Conservation (phyloP, 768 basidiomycete species). For the Cystofilobasidium bisporidii region DNA sequence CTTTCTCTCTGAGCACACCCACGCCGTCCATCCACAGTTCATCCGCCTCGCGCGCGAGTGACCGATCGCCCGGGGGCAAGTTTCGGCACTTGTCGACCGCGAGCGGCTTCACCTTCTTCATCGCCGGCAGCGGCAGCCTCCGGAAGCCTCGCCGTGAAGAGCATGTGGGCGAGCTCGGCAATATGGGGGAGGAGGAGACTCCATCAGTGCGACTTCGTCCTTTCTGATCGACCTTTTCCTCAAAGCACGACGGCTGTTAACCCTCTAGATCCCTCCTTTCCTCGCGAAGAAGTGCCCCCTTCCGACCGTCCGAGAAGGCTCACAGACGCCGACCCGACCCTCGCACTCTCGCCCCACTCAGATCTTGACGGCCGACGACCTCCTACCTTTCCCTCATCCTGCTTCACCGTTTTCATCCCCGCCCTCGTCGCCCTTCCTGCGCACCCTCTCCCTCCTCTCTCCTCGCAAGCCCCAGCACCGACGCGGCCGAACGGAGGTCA, state of each 20-base stretch:
- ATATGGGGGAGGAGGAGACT: neutral
- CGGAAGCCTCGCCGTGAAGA: no score
- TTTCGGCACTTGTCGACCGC: neutral
- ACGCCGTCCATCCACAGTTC: neutral
- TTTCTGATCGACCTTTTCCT: neutral
- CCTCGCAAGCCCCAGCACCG: neutral
- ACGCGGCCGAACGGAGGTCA: neutral
- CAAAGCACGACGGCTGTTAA: no score
- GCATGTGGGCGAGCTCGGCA: no score
- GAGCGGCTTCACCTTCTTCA: neutral
- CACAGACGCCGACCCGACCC: neutral
- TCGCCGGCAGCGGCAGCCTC: neutral
- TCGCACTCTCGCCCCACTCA: neutral
- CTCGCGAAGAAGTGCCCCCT: neutral
- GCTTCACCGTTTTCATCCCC: neutral
- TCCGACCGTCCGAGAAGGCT: neutral
- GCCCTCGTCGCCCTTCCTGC: neutral
- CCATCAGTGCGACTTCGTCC: no score
- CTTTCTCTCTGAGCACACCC: neutral
- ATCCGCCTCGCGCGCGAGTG: neutral
- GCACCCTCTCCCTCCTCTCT: neutral
- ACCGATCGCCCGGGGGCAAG: neutral
- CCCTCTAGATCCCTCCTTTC: no score
- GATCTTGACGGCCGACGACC: neutral
- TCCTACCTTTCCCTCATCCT: neutral